Evolutionary conservation across 192 early-diverging fungal genomes (phyloP), one percentile per base, ranked within the genome.

Genomic region (Backusella parvicylindrica): DNA sequence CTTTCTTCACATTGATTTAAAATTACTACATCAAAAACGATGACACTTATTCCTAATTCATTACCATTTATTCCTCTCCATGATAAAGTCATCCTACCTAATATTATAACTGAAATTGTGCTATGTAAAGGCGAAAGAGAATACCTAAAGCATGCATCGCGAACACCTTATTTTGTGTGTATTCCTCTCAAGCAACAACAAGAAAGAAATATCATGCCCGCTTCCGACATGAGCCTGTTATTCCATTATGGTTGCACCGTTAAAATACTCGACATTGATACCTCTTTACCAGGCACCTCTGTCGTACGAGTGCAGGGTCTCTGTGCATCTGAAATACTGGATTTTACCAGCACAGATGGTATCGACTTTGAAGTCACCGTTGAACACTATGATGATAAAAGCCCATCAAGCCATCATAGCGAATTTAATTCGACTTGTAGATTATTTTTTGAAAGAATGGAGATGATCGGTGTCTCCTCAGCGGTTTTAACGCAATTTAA

Each of bases 261-360:
- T 64, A 78, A 86, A 33, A 50, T 90, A 53, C 74, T 87, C 67
- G 76, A 78, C 12, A 71, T 82, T 36, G 84, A 84, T 47, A 21
- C 0, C 8, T 47, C 53, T 9, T 84, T 84, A 64, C 85, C 83
- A n/a, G 85, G 83, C n/a, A 89, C 89, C 60, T 74, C 79, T 2
- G 87, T 90, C 3, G 84, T 89, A 26, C 30, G 13, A 8, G 81
- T 94, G 0, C 88, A 94, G 86, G 92, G 92, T 85, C 56, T 68
- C 13, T 68, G 43, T 38, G 86, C 92, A 21, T 85, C 92, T 65
- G 86, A 79, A 31, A 71, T 94, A 33, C 81, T 87, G 50, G 78
- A 83, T n/a, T 70, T 90, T 18, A 41, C 13, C 64, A 71, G 70
- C 23, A 82, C 76, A 21, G 75, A 81, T 23, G 40, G 60, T 7